Base-by-base conservation (phyloP, 108 stramenopile genomes). In the Nitzschia sp. region DNA sequence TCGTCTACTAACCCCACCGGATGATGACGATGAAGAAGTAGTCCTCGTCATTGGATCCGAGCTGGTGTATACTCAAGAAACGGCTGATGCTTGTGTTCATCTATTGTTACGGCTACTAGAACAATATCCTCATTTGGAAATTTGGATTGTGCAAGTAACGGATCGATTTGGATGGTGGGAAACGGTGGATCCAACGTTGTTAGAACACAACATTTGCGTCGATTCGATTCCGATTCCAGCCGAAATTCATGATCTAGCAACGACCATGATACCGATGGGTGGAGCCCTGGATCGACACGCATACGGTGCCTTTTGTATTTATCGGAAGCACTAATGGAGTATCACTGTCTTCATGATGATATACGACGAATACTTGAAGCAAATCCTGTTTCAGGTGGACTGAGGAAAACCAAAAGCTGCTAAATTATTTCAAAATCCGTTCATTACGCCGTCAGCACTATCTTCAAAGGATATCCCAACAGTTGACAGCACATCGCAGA, bases 111-210 rank as follows among this genome's bases (percentile, higher is more conserved):
- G 47, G 3, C 45, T 83, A 26, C 52, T 82, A 2, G 29, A 66
- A 3, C 30, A 34, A 19, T 32, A 76, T 54, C 75, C 77, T 3
- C 30, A 41, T 23, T 60, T 72, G 22, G 26, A 63, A 22, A 69
- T 76, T 28, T 67, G 72, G 52, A 75, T 83, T 36, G 67, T 83
- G 8, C 82, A 83, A 79, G 73, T 76, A 1, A 66, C 66, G 23
- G 77, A 78, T 73, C 66, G 82, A 45, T 62, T 58, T 60, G 82
- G 82, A n/a, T 83, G 77, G 80, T 36, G 13, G 25, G 69, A 76
- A 13, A 54, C 68, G 22, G 60, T 80, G 27, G 25, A 68, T 21
- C 80, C 70, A 9, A 25, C 45, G 4, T 58, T 74, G 29, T 45
- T 66, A 55, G 28, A 60, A 3, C 1, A 47, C 2, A n/a, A 45